phyloP scores from a whole-genome alignment of 2,329 filamentous ascomycete species.

The Hypoxylon sp. region DNA sequence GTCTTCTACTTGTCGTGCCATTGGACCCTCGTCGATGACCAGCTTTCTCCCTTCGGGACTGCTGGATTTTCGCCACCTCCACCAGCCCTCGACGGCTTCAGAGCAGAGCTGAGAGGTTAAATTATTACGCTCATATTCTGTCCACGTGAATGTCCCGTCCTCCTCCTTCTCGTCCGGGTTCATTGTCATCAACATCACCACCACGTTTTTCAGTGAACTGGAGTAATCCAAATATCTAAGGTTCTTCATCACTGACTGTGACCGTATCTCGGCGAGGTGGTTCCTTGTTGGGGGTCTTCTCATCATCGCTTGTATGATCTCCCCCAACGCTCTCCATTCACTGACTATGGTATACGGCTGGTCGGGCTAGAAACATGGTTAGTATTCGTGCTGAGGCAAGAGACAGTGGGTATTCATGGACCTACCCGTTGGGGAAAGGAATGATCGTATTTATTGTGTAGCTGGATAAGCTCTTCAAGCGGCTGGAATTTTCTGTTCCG shows the following conservation, averaged over 20 bases:
- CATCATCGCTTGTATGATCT: constrained; percentile 54
- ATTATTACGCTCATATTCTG: constrained; percentile 18
- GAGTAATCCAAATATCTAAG: constrained; percentile 43
- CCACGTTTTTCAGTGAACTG: constrained; percentile 45
- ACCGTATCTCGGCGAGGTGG: constrained; percentile 40
- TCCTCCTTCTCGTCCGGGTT: constrained; percentile 43
- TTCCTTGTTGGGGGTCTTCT: constrained; percentile 36
- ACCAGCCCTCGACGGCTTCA: constrained; percentile 15
- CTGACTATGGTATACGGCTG: constrained; percentile 54
- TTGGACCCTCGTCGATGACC: neutral
- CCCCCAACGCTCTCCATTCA: constrained; percentile 52
- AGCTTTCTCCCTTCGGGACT: constrained; percentile 26
- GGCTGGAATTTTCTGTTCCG: constrained; percentile 13
- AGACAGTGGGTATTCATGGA: neutral
- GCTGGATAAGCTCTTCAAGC: constrained; percentile 43
- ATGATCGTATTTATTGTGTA: constrained; percentile 38
- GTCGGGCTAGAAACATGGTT: constrained; percentile 40
- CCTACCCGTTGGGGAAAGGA: constrained; percentile 51
- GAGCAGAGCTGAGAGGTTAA: constrained; percentile 42
- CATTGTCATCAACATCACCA: constrained; percentile 49
- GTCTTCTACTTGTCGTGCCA: neutral
- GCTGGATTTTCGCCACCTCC: constrained; percentile 7
- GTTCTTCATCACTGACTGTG: constrained; percentile 28
- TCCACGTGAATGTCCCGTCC: constrained; percentile 6
- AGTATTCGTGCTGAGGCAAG: constrained; percentile 10